phyloP scores from a whole-genome alignment of 352 stramenopile genomes.

The Phytophthora brassicae region DNA sequence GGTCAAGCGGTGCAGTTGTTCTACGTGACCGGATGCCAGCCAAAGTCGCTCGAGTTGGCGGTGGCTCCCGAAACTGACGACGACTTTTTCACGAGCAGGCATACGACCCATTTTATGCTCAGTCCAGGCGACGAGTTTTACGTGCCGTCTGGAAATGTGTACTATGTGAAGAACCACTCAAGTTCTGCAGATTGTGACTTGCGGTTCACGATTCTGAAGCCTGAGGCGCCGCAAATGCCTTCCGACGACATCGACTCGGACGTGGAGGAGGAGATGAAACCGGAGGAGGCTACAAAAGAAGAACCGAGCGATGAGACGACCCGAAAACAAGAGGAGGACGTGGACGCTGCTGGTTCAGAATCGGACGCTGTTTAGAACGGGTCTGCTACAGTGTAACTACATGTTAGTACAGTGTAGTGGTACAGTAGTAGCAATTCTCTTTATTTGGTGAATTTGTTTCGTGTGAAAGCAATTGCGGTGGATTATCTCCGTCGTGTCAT shows the following conservation, averaged over 20 bases:
- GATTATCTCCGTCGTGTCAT: slow-evolving; percentile 15
- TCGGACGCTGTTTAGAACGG: not conserved
- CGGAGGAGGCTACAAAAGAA: slow-evolving; percentile 15
- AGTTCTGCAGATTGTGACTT: slow-evolving; percentile 82
- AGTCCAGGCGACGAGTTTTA: slow-evolving; percentile 96
- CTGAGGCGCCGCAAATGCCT: slow-evolving; percentile 31
- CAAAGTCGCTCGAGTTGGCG: slow-evolving; percentile 71
- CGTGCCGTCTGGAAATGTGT: slow-evolving; percentile 95
- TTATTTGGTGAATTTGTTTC: slow-evolving; percentile 19
- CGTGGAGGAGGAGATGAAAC: slow-evolving; percentile 19
- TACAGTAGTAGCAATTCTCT: too few species aligned
- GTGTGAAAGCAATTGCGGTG: slow-evolving; percentile 6
- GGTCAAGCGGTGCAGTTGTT: slow-evolving; percentile 94
- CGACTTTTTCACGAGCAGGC: slow-evolving; percentile 87
- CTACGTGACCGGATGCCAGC: slow-evolving; percentile 91
- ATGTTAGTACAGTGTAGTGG: too few species aligned
- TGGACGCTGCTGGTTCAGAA: not conserved
- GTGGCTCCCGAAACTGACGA: slow-evolving; percentile 69
- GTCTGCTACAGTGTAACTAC: too few species aligned
- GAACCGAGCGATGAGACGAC: slow-evolving; percentile 21
- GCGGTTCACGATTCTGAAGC: slow-evolving; percentile 95
- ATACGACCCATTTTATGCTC: slow-evolving; percentile 93
- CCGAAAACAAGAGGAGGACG: slow-evolving; percentile 31
- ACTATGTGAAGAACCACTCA: slow-evolving; percentile 97
- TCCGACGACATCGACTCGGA: slow-evolving; percentile 27